Conservation (phyloP, 108 stramenopile species). For the Aurantiochytrium sp. region DNA sequence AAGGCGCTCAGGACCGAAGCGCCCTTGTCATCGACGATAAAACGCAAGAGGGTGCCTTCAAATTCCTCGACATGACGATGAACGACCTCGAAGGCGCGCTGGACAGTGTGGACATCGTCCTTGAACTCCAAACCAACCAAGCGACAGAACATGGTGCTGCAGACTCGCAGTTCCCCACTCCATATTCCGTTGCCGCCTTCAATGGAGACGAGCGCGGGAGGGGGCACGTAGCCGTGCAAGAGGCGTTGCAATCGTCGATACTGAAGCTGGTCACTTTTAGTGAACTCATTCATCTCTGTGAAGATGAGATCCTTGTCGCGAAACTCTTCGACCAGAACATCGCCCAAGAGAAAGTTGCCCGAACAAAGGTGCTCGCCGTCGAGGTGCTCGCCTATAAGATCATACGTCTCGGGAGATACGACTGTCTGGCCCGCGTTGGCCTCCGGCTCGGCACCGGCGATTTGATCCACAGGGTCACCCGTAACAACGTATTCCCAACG, state of each 20-base stretch:
- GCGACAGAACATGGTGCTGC: background rate
- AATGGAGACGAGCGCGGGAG: background rate
- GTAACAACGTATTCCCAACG: slow-evolving; percentile 31
- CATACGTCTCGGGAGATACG: background rate
- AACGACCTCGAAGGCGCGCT: background rate
- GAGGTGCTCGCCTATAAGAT: background rate
- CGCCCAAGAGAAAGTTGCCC: background rate
- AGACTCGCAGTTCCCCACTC: background rate
- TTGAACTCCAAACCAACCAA: background rate
- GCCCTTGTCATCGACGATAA: slow-evolving; percentile 61
- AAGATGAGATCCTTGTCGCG: background rate
- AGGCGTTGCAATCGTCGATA: background rate
- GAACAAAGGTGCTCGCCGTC: background rate
- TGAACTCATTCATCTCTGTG: background rate
- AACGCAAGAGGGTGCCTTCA: slow-evolving; percentile 52
- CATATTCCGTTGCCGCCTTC: background rate
- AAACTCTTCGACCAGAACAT: background rate
- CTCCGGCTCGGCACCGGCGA: slow-evolving; percentile 18
- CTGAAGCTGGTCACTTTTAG: background rate
- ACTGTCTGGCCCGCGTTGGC: slow-evolving; percentile 23
- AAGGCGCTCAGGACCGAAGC: slow-evolving; percentile 48
- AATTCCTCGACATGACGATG: slow-evolving; percentile 35
- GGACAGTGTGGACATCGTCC: background rate
- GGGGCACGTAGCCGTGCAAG: background rate
- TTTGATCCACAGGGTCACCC: slow-evolving; percentile 23